Conservation (phyloP, 345 rosid genomes). For the Citrus mangshanensis region DNA sequence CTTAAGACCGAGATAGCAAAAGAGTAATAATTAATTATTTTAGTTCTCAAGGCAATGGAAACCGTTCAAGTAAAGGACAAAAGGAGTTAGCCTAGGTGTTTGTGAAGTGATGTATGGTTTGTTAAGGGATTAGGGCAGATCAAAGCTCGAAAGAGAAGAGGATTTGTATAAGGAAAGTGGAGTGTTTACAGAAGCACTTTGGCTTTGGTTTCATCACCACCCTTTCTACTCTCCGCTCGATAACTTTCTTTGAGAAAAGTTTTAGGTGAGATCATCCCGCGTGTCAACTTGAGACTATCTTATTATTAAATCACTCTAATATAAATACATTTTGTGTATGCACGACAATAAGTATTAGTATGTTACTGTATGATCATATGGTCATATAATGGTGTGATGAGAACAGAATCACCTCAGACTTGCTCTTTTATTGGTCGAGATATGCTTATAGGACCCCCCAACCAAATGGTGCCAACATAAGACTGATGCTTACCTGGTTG, state of each 20-base stretch:
- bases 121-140: not conserved
- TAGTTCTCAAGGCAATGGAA: slow-evolving; percentile 8
- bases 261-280: not conserved
- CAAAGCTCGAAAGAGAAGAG: not conserved
- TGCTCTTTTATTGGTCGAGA: not conserved
- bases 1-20: not conserved
- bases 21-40: not conserved
- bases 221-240: not conserved
- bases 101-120: slow-evolving; percentile 29
- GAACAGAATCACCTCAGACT: not conserved
- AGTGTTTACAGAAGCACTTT: not conserved
- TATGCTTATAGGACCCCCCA: not conserved
- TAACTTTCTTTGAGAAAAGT: not conserved
- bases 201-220: not conserved
- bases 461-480: not conserved
- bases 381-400: not conserved
- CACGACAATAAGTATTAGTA: not conserved
- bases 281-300: too few relatives aligned
- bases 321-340: too few relatives aligned
- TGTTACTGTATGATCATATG: not conserved
- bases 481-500: not conserved
- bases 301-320: too few relatives aligned
- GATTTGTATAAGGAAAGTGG: not conserved
- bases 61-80: slow-evolving; percentile 20
- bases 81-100: slow-evolving; percentile 15